Evolutionary conservation across 305 asterid genomes (phyloP).

Genomic region (Solanum hybrid): DNA sequence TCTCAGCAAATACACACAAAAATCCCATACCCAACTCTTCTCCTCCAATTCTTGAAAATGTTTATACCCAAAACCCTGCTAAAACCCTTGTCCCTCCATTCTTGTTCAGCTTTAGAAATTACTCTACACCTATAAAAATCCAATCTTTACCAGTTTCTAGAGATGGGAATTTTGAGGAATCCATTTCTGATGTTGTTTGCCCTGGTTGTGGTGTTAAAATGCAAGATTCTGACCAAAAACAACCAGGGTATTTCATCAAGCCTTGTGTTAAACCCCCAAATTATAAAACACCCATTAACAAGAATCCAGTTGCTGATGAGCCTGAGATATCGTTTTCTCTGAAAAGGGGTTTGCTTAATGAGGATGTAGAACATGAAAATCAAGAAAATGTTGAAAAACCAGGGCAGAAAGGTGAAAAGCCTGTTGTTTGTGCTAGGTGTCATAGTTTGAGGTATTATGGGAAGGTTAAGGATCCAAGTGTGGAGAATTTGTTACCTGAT

Average conservation of each 20-base stretch:
- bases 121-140: slow-evolving; percentile 25
- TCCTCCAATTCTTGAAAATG: slow-evolving; percentile 7
- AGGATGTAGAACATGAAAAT: slow-evolving; percentile 25
- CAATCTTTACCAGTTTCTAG: slow-evolving; percentile 28
- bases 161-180: slow-evolving; percentile 79
- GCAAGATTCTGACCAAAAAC: slow-evolving; percentile 66
- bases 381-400: slow-evolving; percentile 7
- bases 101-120: slow-evolving; percentile 17
- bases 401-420: slow-evolving; percentile 27
- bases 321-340: slow-evolving; percentile 51
- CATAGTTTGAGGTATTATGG: slow-evolving; percentile 69
- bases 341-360: slow-evolving; percentile 48
- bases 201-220: slow-evolving; percentile 79
- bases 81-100: slow-evolving; percentile 30
- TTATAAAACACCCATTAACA: slow-evolving; percentile 42
- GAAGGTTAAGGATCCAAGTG: slow-evolving; percentile 49
- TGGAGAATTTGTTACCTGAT: slow-evolving; percentile 73
- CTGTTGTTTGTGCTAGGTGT: slow-evolving; percentile 73
- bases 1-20: slow-evolving; percentile 22
- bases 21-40: slow-evolving; percentile 18
- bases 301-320: slow-evolving; percentile 47
- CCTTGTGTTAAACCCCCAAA: slow-evolving; percentile 35
- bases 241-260: slow-evolving; percentile 48
- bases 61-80: slow-evolving; percentile 43
- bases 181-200: slow-evolving; percentile 35